Conservation (phyloP, 768 basidiomycete genomes). For the Lanmaoa rubissima region DNA sequence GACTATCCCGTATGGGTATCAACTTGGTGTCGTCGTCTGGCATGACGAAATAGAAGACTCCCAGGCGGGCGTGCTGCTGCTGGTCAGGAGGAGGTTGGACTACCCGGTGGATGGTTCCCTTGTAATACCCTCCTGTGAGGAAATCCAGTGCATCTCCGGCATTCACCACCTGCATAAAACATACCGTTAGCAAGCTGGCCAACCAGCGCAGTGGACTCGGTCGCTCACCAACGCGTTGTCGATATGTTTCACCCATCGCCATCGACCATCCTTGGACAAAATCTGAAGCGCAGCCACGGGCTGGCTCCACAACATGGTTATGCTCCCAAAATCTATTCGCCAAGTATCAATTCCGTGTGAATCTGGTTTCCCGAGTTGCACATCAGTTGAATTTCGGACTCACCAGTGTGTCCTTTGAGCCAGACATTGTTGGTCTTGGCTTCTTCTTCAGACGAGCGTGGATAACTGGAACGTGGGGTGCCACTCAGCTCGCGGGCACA, state of each 20-base stretch:
- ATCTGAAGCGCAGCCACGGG: slow-evolving; percentile 60
- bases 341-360: not conserved
- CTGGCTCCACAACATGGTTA: slow-evolving; percentile 62
- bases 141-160: slow-evolving; percentile 60
- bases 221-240: slow-evolving; percentile 51
- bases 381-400: not conserved
- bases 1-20: slow-evolving; percentile 44
- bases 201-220: not conserved
- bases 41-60: slow-evolving; percentile 57
- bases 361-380: no score
- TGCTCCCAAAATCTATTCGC: slow-evolving; percentile 46
- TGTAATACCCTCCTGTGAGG: slow-evolving; percentile 59
- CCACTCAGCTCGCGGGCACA: not conserved
- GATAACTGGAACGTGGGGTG: slow-evolving; percentile 37
- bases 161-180: slow-evolving; percentile 48
- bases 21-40: slow-evolving; percentile 50
- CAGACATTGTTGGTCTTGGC: slow-evolving; percentile 51
- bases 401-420: slow-evolving; percentile 61
- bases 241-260: slow-evolving; percentile 59
- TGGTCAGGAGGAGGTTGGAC: slow-evolving; percentile 59
- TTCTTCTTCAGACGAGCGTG: slow-evolving; percentile 49
- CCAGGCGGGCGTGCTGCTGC: slow-evolving; percentile 46
- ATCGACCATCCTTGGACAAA: slow-evolving; percentile 46
- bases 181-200: not conserved
- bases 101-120: slow-evolving; percentile 59